phyloP scores from a whole-genome alignment of 306 rosid species.

The Vigna radiata region DNA sequence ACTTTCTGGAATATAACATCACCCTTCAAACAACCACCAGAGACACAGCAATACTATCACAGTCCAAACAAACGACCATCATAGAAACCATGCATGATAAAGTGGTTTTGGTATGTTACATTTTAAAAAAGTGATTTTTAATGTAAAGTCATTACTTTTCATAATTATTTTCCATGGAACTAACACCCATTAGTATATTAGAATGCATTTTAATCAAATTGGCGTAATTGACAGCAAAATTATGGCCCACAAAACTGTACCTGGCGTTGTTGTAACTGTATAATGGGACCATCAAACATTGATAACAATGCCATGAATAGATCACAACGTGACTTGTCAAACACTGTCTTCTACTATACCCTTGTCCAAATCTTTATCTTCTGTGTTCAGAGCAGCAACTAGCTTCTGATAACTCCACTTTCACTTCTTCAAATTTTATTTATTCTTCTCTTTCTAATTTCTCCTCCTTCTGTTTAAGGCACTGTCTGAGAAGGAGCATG shows the following conservation, averaged over 20 bases:
- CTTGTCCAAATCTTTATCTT: not conserved
- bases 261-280: not conserved
- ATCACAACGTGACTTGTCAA: not conserved
- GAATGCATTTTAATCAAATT: not conserved
- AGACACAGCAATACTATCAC: too few species aligned
- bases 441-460: not conserved
- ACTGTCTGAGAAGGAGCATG: not conserved
- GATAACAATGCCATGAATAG: not conserved
- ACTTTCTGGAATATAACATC: too few species aligned
- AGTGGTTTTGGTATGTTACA: too few species aligned
- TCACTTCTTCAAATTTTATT: not conserved
- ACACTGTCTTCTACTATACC: not conserved
- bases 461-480: not conserved
- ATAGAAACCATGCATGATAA: too few species aligned
- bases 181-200: too few species aligned
- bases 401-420: not conserved
- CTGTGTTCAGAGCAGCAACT: not conserved
- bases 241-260: not conserved
- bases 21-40: too few species aligned
- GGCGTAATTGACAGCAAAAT: not conserved
- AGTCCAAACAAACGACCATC: too few species aligned
- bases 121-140: too few species aligned
- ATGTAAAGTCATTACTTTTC: too few species aligned
- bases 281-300: constrained; percentile 6
- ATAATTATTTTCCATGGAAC: too few species aligned